Evolutionary conservation across 129 eudicot genomes (phyloP), one percentile per base, ranked within the genome.

Genomic region (Erigeron canadensis): DNA sequence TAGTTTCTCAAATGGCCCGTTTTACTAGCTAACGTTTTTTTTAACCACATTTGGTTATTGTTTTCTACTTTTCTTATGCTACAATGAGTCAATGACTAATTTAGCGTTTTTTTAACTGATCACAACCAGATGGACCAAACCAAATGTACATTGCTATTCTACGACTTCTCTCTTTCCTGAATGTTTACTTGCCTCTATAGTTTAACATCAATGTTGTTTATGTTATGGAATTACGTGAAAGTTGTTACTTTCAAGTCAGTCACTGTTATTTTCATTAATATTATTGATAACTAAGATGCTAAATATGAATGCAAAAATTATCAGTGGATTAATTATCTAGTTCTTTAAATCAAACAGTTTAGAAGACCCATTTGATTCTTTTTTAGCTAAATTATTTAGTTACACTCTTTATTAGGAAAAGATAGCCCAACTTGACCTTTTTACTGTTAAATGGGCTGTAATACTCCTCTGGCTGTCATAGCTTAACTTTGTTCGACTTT

Each of bases 401-500:
- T 16, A 9, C 16, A 57, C 42, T 38, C 48, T 21, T 19, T 54
- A 34, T 42, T n/a, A 22, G 12, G 5, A 10, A 4, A 19, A 42
- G 0, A 13, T 1, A 19, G 2, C 43, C 54, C 41, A 44, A 21
- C 44, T 19, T 44, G 41, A 43, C 16, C 70, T 38, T 15, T 15
- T 11, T 61, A 34, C 12, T 0, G 7, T 15, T 66, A 47, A 44
- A 22, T 23, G 55, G 71, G 56, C 21, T 6, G 10, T 19, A 66
- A 19, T 62, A 0, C 53, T 12, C 21, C 13, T 51, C 17, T 51
- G 37, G 1, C 6, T 16, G 12, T 8, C 22, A 34, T 69, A 70
- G 64, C 16, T 75, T 3, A 15, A 46, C 51, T 45, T 58, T 64
- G 37, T 40, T 56, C 69, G 75, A 75, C 45, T 19, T 60, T 48